These are phyloP conservation scores for Ceratocystis ficicola DNA, from an alignment of 2,329 filamentous ascomycete species.

Conservation along the genomic window DNA sequence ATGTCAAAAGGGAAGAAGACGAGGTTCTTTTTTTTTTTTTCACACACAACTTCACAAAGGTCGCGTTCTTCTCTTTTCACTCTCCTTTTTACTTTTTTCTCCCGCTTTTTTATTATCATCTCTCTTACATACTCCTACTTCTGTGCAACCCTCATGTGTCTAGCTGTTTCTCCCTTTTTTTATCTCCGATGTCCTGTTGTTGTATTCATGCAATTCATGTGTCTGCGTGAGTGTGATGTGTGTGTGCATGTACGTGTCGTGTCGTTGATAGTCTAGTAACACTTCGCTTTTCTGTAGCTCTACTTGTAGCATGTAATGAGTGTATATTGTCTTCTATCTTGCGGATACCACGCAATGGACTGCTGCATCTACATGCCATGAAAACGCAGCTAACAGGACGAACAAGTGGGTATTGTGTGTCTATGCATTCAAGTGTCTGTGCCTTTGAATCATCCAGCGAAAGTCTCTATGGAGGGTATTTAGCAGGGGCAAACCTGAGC, in stretches of 20 bases:
- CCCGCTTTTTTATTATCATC: slow-evolving; percentile 3
- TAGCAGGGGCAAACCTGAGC: slow-evolving; percentile 18
- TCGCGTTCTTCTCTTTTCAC: slow-evolving; percentile 11
- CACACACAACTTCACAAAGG: neutral
- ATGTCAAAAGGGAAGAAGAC: slow-evolving; percentile 11
- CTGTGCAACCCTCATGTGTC: slow-evolving; percentile 2
- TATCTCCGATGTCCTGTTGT: neutral
- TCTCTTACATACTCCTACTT: slow-evolving; percentile 9
- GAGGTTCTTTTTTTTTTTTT: slow-evolving; percentile 9
- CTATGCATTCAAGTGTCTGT: no score
- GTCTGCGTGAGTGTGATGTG: neutral
- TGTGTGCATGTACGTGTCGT: neutral
- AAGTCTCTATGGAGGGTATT: neutral
- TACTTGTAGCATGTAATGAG: no score
- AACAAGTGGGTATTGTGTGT: no score
- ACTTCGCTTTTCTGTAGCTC: no score
- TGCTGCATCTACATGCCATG: no score
- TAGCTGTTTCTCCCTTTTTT: slow-evolving; percentile 1
- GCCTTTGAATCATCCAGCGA: no score
- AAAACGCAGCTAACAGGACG: no score
- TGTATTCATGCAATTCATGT: neutral
- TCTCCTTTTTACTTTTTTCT: slow-evolving; percentile 4
- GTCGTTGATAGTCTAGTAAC: neutral
- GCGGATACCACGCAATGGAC: no score
- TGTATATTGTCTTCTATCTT: no score